Conservation (phyloP, 352 stramenopile species). For the Aphanomyces invadans region DNA sequence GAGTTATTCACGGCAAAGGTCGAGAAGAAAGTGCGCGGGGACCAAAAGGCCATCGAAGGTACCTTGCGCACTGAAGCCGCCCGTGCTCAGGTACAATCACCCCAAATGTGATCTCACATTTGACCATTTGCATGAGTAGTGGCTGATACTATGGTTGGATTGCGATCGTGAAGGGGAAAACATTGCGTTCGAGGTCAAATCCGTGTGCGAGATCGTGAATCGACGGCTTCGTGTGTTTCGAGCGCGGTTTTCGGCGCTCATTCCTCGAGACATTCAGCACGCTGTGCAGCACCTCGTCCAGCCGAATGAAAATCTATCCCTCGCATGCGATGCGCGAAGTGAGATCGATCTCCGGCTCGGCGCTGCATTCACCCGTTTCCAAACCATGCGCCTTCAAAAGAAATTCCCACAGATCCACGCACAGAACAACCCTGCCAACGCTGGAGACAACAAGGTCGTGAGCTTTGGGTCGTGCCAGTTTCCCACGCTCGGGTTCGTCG, state of each 20-base stretch:
- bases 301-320: conserved; percentile 74
- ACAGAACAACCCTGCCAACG: background rate
- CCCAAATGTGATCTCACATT: background rate
- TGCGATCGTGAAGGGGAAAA: conserved; percentile 99
- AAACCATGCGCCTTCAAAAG: conserved; percentile 89
- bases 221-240: conserved; percentile 70
- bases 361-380: conserved; percentile 92
- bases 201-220: conserved; percentile 77
- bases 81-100: conserved; percentile 45
- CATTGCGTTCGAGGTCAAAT: conserved; percentile 96
- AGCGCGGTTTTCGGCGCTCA: conserved; percentile 91
- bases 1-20: conserved; percentile 92
- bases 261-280: conserved; percentile 84
- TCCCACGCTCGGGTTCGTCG: conserved; percentile 96
- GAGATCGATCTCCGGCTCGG: conserved; percentile 94
- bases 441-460: conserved; percentile 87
- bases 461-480: conserved; percentile 99
- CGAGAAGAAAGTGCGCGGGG: conserved; percentile 65
- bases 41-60: conserved; percentile 85
- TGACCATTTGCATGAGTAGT: conserved; percentile 32
- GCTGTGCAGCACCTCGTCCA: conserved; percentile 74
- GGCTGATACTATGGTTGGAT: conserved; percentile 97
- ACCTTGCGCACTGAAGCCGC: conserved; percentile 85
- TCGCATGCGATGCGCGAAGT: conserved; percentile 85
- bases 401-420: conserved; percentile 63